phyloP scores from a whole-genome alignment of 1,139 yeast species.

The Candida sanyaensis region DNA sequence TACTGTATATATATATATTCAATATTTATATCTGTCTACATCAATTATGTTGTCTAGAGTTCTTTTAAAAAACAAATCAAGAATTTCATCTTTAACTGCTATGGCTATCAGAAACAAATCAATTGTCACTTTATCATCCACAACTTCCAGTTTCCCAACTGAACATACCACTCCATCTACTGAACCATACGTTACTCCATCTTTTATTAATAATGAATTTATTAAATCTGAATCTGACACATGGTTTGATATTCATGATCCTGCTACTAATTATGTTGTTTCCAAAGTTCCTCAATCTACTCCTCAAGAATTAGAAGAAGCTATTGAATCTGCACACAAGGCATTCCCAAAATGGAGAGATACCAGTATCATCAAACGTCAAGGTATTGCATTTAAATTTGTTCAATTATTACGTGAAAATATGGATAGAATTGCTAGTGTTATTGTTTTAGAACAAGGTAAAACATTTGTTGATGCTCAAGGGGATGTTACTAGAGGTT shows the following conservation, averaged over 20 bases:
- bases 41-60: constrained; percentile 16
- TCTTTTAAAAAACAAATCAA: constrained; percentile 7
- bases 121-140: constrained; percentile 31
- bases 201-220: constrained; percentile 60
- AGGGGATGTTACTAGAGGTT: constrained; percentile 79
- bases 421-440: constrained; percentile 71
- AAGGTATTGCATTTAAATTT: constrained; percentile 74
- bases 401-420: constrained; percentile 67
- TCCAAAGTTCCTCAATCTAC: constrained; percentile 76
- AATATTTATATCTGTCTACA: not conserved
- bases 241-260: constrained; percentile 78
- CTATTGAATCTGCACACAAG: constrained; percentile 63
- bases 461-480: constrained; percentile 76
- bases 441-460: constrained; percentile 80
- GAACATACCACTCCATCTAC: constrained; percentile 40
- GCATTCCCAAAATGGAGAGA: constrained; percentile 65
- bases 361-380: constrained; percentile 65
- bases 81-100: not conserved
- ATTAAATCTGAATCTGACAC: constrained; percentile 54
- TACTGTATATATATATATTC: too few relatives aligned
- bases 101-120: constrained; percentile 20
- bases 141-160: constrained; percentile 43
- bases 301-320: constrained; percentile 62
- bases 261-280: constrained; percentile 70
- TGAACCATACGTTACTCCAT: constrained; percentile 54